These are phyloP conservation scores for Suillus subalutaceus DNA, from an alignment of 768 basidiomycete species.

Conservation along the genomic window DNA sequence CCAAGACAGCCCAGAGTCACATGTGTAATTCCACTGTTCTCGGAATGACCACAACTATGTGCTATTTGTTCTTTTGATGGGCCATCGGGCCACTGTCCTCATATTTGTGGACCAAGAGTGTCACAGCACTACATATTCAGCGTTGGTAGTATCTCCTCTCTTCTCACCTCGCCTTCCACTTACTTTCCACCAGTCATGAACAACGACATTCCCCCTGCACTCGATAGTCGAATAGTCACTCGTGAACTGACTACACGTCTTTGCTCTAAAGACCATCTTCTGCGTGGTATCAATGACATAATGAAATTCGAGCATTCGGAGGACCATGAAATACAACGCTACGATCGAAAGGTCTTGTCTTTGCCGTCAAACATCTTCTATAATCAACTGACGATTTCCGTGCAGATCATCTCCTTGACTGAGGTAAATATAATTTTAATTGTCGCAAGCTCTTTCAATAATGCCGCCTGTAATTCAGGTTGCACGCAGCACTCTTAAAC, in stretches of 20 bases:
- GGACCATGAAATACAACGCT: slow-evolving; percentile 23
- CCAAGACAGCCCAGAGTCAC: neutral
- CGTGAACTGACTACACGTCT: slow-evolving; percentile 31
- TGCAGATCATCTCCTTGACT: slow-evolving; percentile 49
- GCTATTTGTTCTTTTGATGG: neutral
- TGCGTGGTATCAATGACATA: slow-evolving; percentile 32
- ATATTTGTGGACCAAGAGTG: slow-evolving; percentile 14
- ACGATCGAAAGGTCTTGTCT: slow-evolving; percentile 29
- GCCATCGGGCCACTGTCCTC: too few species aligned
- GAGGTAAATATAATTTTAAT: slow-evolving; percentile 45
- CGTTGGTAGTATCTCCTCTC: slow-evolving; percentile 14
- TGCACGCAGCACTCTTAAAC: slow-evolving; percentile 48
- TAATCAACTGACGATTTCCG: slow-evolving; percentile 9
- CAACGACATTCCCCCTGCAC: slow-evolving; percentile 16
- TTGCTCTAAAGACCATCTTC: slow-evolving; percentile 30
- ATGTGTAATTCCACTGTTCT: neutral
- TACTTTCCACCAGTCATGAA: slow-evolving; percentile 4
- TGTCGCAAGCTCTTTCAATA: neutral
- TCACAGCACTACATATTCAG: slow-evolving; percentile 28
- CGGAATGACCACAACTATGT: neutral
- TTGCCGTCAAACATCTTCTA: neutral
- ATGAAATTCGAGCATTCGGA: slow-evolving; percentile 21
- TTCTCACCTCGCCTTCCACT: slow-evolving; percentile 11
- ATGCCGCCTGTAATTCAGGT: slow-evolving; percentile 34
- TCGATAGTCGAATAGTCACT: slow-evolving; percentile 30